Evolutionary conservation across 2,329 filamentous ascomycete species (phyloP), one percentile per base, ranked within the genome.

Genomic region (Colletotrichum spinosum): DNA sequence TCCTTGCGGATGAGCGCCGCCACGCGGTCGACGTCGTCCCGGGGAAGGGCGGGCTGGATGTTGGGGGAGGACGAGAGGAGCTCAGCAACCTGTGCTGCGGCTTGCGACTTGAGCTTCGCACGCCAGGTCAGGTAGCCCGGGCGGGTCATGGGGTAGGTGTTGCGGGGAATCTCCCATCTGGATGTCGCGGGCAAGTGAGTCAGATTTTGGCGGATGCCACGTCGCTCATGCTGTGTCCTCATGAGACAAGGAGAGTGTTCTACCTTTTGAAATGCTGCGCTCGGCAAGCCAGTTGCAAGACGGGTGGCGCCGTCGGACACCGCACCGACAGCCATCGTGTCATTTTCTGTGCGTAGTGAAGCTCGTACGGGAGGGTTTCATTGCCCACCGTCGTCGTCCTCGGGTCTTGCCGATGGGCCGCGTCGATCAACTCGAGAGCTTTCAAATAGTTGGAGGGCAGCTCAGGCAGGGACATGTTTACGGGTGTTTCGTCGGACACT

Each of bases 331-430:
- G 88, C 84, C 92, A 96, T 38, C 81, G 79, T 55, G 90, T 93
- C 90, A 94, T 94, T 77, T 93, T 89, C 55, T 85, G 84, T 7
- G 93, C 92, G 75, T 97, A 97, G 80, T 93, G 89, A 1, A 95
- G 88, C 78, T 97, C 93, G 78, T 93, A 94, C 1, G 92, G 91
- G 1, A 89, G 72, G 6, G 75, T 71, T 56, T 76, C 73, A 65
- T 75, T 78, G 58, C 82, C 77, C 61, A 13, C 79, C 81, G 55
- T 82, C 76, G 65, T 82, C 45, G 67, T 72, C 42, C 75, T 78
- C 10, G 77, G 72, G 61, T 80, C 78, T 46, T 76, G 56, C 45
- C 73, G 72, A 67, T 80, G 79, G 48, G 90, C 92, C 59, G 86
- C 84, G 79, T 96, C 92, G 73, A 97, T 94, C 69, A 88, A 83